Conservation (phyloP, 352 stramenopile species). For the Phytophthora sp. region DNA sequence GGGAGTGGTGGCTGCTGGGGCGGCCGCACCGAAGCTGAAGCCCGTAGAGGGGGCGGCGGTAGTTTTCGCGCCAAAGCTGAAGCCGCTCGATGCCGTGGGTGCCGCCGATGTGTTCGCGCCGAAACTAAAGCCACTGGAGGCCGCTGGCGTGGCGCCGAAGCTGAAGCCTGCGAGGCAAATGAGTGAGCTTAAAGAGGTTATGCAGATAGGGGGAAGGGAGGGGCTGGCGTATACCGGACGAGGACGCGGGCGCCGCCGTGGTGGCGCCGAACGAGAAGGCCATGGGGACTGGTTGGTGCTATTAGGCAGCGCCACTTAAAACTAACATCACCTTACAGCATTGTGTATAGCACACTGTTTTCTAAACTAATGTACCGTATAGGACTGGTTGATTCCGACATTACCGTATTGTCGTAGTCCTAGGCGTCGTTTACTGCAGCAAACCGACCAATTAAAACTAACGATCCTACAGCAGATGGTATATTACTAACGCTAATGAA, state of each 20-base stretch:
- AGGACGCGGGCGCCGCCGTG: constrained; percentile 26
- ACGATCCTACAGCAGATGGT: no score
- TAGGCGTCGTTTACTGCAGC: no score
- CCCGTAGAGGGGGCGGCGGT: constrained; percentile 29
- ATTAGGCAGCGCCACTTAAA: no score
- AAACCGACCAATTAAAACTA: no score
- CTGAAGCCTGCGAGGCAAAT: not conserved
- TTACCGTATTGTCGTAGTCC: no score
- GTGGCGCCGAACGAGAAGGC: constrained; percentile 53
- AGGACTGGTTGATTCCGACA: no score
- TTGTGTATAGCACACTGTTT: no score
- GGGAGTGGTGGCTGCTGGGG: constrained; percentile 11
- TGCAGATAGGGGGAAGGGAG: not conserved
- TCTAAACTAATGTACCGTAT: no score
- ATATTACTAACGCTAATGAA: no score
- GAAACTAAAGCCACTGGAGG: constrained; percentile 28
- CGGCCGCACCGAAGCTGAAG: constrained; percentile 31
- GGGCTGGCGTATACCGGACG: constrained; percentile 21
- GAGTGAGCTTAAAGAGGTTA: not conserved
- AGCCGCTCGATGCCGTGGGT: constrained; percentile 25
- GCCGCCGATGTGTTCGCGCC: constrained; percentile 3
- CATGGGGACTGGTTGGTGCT: constrained; percentile 18
- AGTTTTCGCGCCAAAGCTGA: constrained; percentile 31
- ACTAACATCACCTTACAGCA: no score
- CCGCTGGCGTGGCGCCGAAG: constrained; percentile 9